phyloP scores from a whole-genome alignment of 768 basidiomycete genomes.

The Dentipellis fragilis region DNA sequence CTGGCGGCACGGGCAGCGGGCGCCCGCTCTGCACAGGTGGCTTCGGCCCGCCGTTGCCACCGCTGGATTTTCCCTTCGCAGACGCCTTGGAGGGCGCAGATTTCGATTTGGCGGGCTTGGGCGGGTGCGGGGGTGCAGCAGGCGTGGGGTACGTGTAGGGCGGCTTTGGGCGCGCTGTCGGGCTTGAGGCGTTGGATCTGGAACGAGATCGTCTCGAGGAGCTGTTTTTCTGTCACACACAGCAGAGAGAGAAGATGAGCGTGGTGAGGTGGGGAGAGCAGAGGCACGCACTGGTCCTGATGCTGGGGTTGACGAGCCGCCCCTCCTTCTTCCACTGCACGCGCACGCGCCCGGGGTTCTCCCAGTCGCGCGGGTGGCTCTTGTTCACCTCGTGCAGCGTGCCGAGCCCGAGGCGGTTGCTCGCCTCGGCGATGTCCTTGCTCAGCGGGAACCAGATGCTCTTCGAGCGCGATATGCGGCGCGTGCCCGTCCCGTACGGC shows the following conservation, averaged over 20 bases:
- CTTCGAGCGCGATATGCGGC: constrained; percentile 70
- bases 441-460: constrained; percentile 93
- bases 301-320: constrained; percentile 47
- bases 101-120: constrained; percentile 21
- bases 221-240: constrained; percentile 47
- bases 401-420: constrained; percentile 63
- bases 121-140: constrained; percentile 16
- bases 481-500: constrained; percentile 72
- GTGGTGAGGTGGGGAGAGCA: not conserved
- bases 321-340: constrained; percentile 88
- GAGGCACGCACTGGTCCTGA: constrained; percentile 62
- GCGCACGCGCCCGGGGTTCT: constrained; percentile 91
- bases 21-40: constrained; percentile 15
- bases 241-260: not conserved
- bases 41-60: constrained; percentile 4
- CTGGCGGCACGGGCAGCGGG: constrained; percentile 62
- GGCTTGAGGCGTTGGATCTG: constrained; percentile 68
- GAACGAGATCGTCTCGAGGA: constrained; percentile 63
- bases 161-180: constrained; percentile 53
- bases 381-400: constrained; percentile 86
- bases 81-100: constrained; percentile 15
- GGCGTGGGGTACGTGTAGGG: constrained; percentile 37
- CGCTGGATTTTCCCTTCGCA: constrained; percentile 16
- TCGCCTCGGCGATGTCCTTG: constrained; percentile 85
- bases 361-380: constrained; percentile 93